Evolutionary conservation across 495 filamentous ascomycete genomes (phyloP), one percentile per base, ranked within the genome.

Genomic region (Articulospora tetracladia): DNA sequence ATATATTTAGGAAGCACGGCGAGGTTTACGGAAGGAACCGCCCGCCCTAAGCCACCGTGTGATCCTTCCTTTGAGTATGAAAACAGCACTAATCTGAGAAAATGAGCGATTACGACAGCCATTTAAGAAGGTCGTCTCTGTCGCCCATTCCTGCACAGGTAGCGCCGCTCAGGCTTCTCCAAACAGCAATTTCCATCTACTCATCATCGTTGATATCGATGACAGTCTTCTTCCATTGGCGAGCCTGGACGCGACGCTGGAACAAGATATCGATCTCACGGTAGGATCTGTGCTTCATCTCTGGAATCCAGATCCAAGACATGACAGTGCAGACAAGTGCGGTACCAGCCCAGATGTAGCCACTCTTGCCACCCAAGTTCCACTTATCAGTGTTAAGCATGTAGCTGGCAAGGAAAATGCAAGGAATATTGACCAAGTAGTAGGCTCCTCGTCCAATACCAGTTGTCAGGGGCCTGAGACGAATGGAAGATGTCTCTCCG

Each of bases 211-310:
- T 61, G 52, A 81, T 68, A 69, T 83, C 66, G 32, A 67, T 24
- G 12, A 25, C 30, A 11, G 61, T 64, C 28, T 69, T 69, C 7
- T 79, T 79, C 63, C 90, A 91, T 68, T 89, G 85, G 56, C 87
- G 76, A 13, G 88, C 87, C 60, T 76, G 82, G 27, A 87, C 73
- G 2, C 74, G 70, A 53, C 78, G 73, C 73, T 89, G 78, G 68
- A 91, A 91, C 46, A 90, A 74, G 26, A 89, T 55, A 64, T 91
- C 87, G 55, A 92, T 72, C 70, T 92, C 88, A 12, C 85, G 86
- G 65, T 87, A 92, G 0, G 86, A 82, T 25, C 86, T 79, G 20
- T 86, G 86, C 7, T 76, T 74, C 1, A 88, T 87, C 65, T 92
- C 88, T 0, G 88, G 88, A 1, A 92, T 78, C 15, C 85, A 84